These are phyloP conservation scores for Piloderma croceum DNA, from an alignment of 768 basidiomycete genomes.

Conservation along the genomic window DNA sequence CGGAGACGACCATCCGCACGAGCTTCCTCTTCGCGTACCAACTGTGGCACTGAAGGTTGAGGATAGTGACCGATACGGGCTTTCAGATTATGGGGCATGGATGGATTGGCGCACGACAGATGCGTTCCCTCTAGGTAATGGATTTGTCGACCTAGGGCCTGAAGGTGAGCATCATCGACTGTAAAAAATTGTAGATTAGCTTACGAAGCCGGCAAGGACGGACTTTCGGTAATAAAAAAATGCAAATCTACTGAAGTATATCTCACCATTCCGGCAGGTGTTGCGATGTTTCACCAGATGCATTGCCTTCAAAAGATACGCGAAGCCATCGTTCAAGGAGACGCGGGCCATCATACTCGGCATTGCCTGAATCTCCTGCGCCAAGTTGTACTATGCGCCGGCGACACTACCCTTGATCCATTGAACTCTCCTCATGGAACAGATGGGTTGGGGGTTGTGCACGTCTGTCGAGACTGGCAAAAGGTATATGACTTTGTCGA, in stretches of 20 bases:
- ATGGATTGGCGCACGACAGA: slow-evolving; percentile 15
- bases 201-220: no score
- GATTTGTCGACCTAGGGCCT: slow-evolving; percentile 13
- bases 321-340: slow-evolving; percentile 16
- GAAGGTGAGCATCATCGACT: slow-evolving; percentile 6
- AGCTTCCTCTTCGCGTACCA: slow-evolving; percentile 11
- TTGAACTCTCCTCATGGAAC: slow-evolving; percentile 18
- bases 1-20: slow-evolving; percentile 13
- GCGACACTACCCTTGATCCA: slow-evolving; percentile 28
- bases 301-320: slow-evolving; percentile 23
- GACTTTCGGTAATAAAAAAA: no score
- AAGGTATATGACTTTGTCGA: slow-evolving; percentile 19
- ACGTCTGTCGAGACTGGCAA: no score
- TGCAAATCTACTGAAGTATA: no score
- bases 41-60: slow-evolving; percentile 10
- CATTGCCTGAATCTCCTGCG: slow-evolving; percentile 31
- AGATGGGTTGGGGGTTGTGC: slow-evolving; percentile 21
- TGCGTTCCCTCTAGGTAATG: slow-evolving; percentile 12
- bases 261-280: no score
- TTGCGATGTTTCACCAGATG: no score
- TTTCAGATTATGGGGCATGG: slow-evolving; percentile 11
- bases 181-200: no score
- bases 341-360: slow-evolving; percentile 17
- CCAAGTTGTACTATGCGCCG: slow-evolving; percentile 27
- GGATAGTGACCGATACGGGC: slow-evolving; percentile 12